Conservation (phyloP, 352 stramenopile genomes). For the Thraustotheca clavata region DNA sequence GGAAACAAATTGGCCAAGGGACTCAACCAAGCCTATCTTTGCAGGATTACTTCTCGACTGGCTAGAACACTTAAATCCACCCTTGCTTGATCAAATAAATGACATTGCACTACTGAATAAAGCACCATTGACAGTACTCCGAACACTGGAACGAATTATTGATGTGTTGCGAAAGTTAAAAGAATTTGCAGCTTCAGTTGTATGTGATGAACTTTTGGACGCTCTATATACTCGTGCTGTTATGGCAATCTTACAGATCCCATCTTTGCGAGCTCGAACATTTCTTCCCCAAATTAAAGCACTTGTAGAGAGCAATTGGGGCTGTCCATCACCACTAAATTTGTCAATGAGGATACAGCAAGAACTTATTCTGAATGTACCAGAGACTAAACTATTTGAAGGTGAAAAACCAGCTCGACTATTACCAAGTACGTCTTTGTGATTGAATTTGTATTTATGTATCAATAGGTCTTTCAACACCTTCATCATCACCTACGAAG, state of each 20-base stretch:
- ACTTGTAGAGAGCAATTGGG: not conserved
- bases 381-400: not conserved
- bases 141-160: conserved; percentile 58
- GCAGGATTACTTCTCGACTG: conserved; percentile 64
- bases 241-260: conserved; percentile 62
- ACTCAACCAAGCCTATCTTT: conserved; percentile 20
- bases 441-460: not conserved
- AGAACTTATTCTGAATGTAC: not conserved
- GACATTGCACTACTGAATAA: conserved; percentile 37
- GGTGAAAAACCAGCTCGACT: not conserved
- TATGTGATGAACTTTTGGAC: conserved; percentile 28
- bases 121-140: conserved; percentile 36
- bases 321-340: not conserved
- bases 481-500: not conserved
- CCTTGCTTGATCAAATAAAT: conserved; percentile 30
- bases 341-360: no score
- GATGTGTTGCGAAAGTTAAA: conserved; percentile 22
- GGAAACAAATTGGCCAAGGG: conserved; percentile 46
- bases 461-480: not conserved
- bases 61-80: conserved; percentile 64
- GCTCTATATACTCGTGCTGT: conserved; percentile 40
- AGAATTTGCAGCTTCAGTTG: not conserved
- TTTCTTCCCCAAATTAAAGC: not conserved
- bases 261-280: conserved; percentile 7
- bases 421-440: not conserved